Evolutionary conservation across 2,329 filamentous ascomycete species (phyloP), one percentile per base, ranked within the genome.

Genomic region (Cucurbitaria berberidis): DNA sequence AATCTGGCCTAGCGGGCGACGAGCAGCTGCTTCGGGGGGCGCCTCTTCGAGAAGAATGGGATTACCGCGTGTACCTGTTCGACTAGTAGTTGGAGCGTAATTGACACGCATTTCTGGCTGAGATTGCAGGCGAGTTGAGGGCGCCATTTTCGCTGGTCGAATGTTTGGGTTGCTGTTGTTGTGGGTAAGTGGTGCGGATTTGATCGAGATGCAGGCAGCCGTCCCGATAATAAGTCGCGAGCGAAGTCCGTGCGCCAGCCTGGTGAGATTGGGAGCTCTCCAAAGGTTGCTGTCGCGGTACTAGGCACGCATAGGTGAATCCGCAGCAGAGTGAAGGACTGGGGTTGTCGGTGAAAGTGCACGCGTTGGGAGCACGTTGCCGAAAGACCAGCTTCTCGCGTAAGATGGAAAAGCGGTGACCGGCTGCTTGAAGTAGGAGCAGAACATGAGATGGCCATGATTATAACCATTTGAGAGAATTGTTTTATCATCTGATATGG

Each of bases 101-200:
- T 48, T 34, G 13, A 54, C 48, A 15, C 52, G 50, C 16, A 36
- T 46, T 13, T 47, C 48, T 24, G 56, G 48, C 13, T 16, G 52
- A 13, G 30, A 19, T 30, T 29, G 21, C 3, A 62, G 45, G 6
- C 54, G 56, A 10, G 55, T 60, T 30, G 43, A 49, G 19, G 56
- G 53, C 19, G 59, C 51, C 59, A 63, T 65, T 29, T 9, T 50
- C 5, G n/a, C 10, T 40, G 43, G 29, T 51, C 10, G 21, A 22
- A 18, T 10, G n/a, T 39, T 26, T 21, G n/a, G 13, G 48, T 36
- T 11, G 41, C 21, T 16, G 35, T 38, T 11, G 41, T 38, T 16
- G 35, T 38, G 16, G 35, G n/a, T 38, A 18, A 6, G 19, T 3
- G 6, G 35, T 43, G 22, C 24, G 39, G 21, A 15, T 21, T n/a